Conservation (phyloP, 2,329 filamentous ascomycete genomes). For the Harringtonia aguacate region DNA sequence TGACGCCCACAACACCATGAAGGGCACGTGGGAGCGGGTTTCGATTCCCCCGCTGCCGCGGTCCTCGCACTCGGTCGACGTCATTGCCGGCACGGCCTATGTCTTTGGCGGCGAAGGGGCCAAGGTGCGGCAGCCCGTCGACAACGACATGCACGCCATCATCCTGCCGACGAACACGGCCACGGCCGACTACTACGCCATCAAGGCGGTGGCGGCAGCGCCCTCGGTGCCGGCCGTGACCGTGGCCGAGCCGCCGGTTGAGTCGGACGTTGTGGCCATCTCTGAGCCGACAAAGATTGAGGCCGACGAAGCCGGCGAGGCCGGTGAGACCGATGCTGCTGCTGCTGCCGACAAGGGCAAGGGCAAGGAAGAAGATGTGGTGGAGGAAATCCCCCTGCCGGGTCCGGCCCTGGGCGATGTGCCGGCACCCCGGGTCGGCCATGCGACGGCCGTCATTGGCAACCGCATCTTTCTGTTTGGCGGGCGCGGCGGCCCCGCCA, state of each 20-base stretch:
- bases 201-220: conserved; percentile 31
- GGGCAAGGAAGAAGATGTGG: conserved; percentile 5
- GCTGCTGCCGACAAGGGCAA: conserved; percentile 25
- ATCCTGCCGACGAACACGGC: conserved; percentile 47
- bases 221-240: conserved; percentile 11
- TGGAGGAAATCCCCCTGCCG: conserved; percentile 9
- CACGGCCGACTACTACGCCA: conserved; percentile 46
- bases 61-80: conserved; percentile 63
- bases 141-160: conserved; percentile 62
- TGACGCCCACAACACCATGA: conserved; percentile 24
- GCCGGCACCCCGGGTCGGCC: conserved; percentile 60
- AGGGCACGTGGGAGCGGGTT: conserved; percentile 52
- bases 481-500: conserved; percentile 58
- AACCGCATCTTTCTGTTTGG: conserved; percentile 72
- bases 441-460: conserved; percentile 58
- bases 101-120: conserved; percentile 67
- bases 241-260: conserved; percentile 11
- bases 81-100: conserved; percentile 43
- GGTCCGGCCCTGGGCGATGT: conserved; percentile 33
- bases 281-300: background rate
- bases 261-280: conserved; percentile 9
- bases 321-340: conserved; percentile 16
- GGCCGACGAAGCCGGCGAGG: conserved; percentile 18
- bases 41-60: conserved; percentile 47
- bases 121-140: conserved; percentile 47